A percentile compares a stretch with the other conserved stretches of the same genome.
phyloP scores from a whole-genome alignment of 495 filamentous ascomycete species.

The Astrocystis sublimbata region DNA sequence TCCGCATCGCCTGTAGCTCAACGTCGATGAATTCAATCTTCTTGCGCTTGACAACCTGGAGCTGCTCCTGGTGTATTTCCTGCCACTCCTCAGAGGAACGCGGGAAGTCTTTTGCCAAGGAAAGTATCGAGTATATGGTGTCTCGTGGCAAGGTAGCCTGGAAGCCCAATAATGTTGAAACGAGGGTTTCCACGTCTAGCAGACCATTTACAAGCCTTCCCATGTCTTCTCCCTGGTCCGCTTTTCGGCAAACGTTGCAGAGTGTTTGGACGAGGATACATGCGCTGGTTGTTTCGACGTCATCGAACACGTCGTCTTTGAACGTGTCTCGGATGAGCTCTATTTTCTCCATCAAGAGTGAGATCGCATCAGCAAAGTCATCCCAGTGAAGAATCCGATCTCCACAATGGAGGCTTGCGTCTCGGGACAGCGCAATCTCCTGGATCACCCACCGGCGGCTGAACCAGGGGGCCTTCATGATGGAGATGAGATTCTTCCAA shows the following conservation, averaged over 20 bases:
- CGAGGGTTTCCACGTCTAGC: neutral
- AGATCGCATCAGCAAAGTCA: neutral
- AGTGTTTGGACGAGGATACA: neutral
- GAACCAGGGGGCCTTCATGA: neutral
- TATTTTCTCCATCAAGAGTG: neutral
- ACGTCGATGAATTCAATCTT: neutral
- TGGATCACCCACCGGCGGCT: neutral
- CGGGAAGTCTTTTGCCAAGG: neutral
- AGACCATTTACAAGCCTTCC: neutral
- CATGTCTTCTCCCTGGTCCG: neutral
- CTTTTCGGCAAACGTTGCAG: neutral
- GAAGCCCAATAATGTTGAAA: neutral
- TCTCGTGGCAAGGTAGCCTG: neutral
- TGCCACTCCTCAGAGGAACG: neutral
- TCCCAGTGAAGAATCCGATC: neutral
- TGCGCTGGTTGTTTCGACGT: neutral
- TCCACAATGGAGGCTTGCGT: neutral
- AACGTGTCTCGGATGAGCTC: neutral
- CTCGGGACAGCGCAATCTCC: neutral
- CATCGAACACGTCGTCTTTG: neutral
- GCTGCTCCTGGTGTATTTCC: neutral
- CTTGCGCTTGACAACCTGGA: neutral
- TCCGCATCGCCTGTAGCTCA: neutral
- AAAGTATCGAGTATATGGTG: neutral
- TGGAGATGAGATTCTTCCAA: neutral